Percentiles rank a stretch among this genome's conserved stretches.
These are phyloP conservation scores for Thalia dealbata DNA, from an alignment of 176 grass and related monocot species.

Conservation along the genomic window DNA sequence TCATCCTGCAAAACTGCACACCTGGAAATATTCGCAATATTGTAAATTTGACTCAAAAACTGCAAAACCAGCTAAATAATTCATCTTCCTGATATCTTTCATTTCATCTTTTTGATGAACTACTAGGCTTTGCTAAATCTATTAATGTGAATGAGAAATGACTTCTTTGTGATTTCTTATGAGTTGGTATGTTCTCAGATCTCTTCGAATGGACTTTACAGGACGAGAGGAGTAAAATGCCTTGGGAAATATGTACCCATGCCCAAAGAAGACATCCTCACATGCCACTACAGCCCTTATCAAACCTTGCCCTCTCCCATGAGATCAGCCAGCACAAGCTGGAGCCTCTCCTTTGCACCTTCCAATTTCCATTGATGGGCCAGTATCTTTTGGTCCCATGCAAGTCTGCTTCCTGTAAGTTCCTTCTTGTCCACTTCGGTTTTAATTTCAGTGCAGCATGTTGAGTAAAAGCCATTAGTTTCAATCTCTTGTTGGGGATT, in stretches of 20 bases:
- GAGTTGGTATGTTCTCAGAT: background rate
- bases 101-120: no score
- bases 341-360: conserved; percentile 66
- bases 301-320: conserved; percentile 75
- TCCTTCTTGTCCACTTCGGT: background rate
- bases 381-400: conserved; percentile 48
- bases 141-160: no score
- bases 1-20: conserved; percentile 29
- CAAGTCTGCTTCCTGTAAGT: background rate
- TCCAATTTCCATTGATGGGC: conserved; percentile 58
- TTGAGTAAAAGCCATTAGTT: background rate
- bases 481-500: background rate
- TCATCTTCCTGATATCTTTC: background rate
- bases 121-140: no score
- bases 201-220: no score
- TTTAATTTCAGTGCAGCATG: background rate
- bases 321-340: conserved; percentile 43
- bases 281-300: conserved; percentile 54
- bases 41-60: background rate
- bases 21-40: background rate
- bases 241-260: conserved; percentile 37
- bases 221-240: conserved; percentile 20
- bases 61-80: background rate
- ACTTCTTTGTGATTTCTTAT: background rate
- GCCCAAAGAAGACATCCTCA: conserved; percentile 51